Evolutionary conservation across 2,329 filamentous ascomycete species (phyloP), one percentile per base, ranked within the genome.

Genomic region (Mycogone perniciosa): DNA sequence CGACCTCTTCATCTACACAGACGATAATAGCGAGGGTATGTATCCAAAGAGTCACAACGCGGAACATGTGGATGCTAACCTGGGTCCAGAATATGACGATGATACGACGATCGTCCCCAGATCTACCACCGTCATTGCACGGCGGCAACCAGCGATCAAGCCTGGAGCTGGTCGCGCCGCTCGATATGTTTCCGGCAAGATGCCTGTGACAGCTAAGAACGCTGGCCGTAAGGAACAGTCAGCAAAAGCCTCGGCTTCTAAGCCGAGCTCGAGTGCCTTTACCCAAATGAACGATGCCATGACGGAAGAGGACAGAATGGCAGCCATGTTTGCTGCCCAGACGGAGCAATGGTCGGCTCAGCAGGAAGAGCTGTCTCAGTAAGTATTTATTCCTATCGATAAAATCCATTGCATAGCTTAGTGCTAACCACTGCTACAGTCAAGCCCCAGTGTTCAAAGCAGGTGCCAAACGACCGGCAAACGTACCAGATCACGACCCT

Each of bases 41-140:
- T 69, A n/a, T 27, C 20, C 20, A 6, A 6, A 38, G 10, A 6
- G 11, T n/a, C 13, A 42, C 13, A 8, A 42, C 7, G 10, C 35
- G 20, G 13, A 47, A 41, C 29, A 29, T 27, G 29, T 34, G 49
- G 44, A 54, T 45, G 10, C 64, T 70, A 63, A 74, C 57, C 49
- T 30, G 41, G 27, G 6, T 49, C 11, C 63, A 96, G 93, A 95
- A 71, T 97, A 97, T 65, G 89, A 96, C 61, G 93, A 99, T 74
- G 93, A 99, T 66, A 97, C 93, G 1, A 89, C 88, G n/a, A 91
- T 96, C 60, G 96, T 99, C 48, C 89, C 92, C 41, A 87, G 93
- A 61, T 95, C 93, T 13, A 96, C 91, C 2, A 95, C 90, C 0
- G 90, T 99, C 51, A 85, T 96, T 59, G 93, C 91, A 38, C 85